Percentiles rank a stretch among this genome's conserved stretches.
Conservation (phyloP, 2,329 filamentous ascomycete genomes). For the Cladosporium sp. region DNA sequence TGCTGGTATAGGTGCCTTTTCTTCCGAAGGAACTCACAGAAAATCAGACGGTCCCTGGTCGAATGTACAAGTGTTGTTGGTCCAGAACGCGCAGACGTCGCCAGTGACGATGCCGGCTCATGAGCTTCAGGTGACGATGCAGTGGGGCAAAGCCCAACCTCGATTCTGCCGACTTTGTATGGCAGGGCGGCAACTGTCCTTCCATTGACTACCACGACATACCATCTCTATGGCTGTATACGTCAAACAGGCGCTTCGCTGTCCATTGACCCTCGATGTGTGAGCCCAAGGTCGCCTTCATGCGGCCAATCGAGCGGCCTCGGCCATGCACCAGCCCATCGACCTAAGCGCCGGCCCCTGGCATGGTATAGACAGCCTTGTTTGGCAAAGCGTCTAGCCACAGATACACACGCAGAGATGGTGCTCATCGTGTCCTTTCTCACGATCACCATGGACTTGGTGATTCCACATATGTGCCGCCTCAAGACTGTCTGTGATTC, state of each 20-base stretch:
- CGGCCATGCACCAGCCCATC: not conserved
- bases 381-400: too few relatives aligned
- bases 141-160: not conserved
- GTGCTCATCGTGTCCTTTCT: too few relatives aligned
- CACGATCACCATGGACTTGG: too few relatives aligned
- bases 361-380: too few relatives aligned
- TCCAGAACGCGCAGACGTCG: not conserved
- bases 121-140: slow-evolving; percentile 2
- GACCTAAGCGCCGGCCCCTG: not conserved
- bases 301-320: slow-evolving; percentile 5
- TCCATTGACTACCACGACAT: not conserved
- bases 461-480: too few relatives aligned
- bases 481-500: too few relatives aligned
- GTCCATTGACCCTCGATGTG: not conserved
- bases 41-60: not conserved
- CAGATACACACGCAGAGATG: too few relatives aligned
- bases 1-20: not conserved
- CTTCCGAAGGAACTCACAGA: not conserved
- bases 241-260: slow-evolving; percentile 5
- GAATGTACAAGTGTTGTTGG: not conserved
- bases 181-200: not conserved
- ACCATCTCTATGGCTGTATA: not conserved
- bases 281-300: not conserved
- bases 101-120: not conserved
- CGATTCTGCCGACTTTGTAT: not conserved